These are phyloP conservation scores for Dryas octopetala DNA, from an alignment of 306 rosid genomes.

Conservation along the genomic window DNA sequence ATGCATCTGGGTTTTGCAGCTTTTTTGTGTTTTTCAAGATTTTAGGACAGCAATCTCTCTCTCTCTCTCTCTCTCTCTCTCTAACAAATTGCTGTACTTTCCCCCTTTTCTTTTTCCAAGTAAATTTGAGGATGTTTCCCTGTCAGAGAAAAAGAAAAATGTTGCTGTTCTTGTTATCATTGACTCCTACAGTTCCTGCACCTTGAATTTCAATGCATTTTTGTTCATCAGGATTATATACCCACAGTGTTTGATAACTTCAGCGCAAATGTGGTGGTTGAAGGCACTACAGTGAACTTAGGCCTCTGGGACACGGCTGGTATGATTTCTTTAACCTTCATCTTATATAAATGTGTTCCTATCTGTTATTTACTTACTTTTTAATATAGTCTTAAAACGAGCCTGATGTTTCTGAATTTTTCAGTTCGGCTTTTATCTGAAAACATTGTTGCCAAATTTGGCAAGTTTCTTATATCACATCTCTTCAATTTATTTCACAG, in stretches of 20 bases:
- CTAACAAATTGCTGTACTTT: background rate
- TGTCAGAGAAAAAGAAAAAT: background rate
- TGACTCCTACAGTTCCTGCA: background rate
- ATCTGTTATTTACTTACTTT: background rate
- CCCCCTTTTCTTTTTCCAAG: background rate
- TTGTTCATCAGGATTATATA: constrained; percentile 67
- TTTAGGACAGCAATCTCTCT: background rate
- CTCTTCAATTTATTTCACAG: constrained; percentile 40
- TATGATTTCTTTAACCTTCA: constrained; percentile 22
- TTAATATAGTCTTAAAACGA: background rate
- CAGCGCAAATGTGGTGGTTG: constrained; percentile 93
- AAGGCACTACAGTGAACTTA: constrained; percentile 79
- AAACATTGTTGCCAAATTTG: constrained; percentile 19
- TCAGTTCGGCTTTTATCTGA: constrained; percentile 6
- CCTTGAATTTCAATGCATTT: background rate
- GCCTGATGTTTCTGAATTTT: background rate
- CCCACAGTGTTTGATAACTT: constrained; percentile 95
- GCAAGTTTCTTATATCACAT: constrained; percentile 21
- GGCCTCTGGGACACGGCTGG: constrained; percentile 98
- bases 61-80: background rate
- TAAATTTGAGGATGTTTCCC: background rate
- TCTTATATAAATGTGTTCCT: background rate
- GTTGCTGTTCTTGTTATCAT: background rate
- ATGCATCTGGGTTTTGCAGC: constrained; percentile 38
- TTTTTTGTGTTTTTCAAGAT: constrained; percentile 29